Base-by-base conservation (phyloP, 164 flowering plant genomes). In the Vitis vinifera region DNA sequence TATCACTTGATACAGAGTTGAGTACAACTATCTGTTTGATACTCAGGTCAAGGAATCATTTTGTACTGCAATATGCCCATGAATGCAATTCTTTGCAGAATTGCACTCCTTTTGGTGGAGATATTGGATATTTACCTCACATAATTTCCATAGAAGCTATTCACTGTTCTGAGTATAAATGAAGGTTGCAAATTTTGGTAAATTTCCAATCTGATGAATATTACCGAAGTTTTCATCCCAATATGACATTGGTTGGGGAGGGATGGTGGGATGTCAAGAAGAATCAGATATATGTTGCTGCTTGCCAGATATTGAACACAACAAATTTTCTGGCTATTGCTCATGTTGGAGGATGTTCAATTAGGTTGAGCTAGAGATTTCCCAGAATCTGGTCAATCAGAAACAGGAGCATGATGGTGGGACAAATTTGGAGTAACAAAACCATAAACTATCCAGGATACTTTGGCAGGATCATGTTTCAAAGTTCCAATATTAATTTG, bases 371-470 rank as follows among this genome's bases (percentile, higher is more conserved):
- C 50, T 63, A 85, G 74, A 72, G 77, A 47, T 73, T 79, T 51
- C 80, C 80, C 59, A 66, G 81, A 3, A 16, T 63, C 1, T 50
- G 78, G 79, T 70, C 87, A 1, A 72, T 85, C 52, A 76, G 64
- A 73, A 62, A 55, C 17, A 76, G 76, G 66, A 74, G 74, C 52
- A 62, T 9, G n/a, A 66, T 79, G 53, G 66, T 74, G 64, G 91
- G 88, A 8, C 56, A 71, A 17, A 68, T 85, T 55, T 84, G 89
- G 89, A 81, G 82, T 63, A 81, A 62, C 67, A 76, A 69, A 63
- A 66, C 71, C 10, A 49, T 13, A 15, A 70, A 68, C 48, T 79
- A 79, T 3, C n/a, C 76, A 1, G 87, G 83, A 10, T 80, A 81
- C 70, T 87, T 87, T 70, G 71, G 68, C 6, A 76, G 19, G 55